Evolutionary conservation across 169 alveolate genomes (phyloP).

Genomic region (Cryptosporidium meleagridis): DNA sequence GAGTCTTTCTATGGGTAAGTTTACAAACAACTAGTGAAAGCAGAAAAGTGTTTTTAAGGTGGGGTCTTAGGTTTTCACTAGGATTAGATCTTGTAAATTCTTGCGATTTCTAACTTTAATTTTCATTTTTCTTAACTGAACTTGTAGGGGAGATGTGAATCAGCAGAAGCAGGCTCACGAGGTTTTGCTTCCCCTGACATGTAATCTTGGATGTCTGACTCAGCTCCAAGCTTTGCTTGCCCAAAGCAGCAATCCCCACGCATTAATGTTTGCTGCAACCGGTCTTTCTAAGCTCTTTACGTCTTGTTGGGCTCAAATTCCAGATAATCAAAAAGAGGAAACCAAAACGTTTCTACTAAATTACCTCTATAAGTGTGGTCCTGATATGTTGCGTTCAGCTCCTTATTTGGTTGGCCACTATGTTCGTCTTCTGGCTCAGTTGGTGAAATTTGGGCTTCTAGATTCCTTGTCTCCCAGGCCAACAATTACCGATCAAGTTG

Average conservation of each 20-base stretch:
- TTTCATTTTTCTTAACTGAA: not conserved
- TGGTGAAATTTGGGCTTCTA: conserved; percentile 90
- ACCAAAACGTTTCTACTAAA: conserved; percentile 87
- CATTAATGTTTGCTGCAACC: conserved; percentile 87
- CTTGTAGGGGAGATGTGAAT: conserved; percentile 83
- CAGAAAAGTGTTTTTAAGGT: not conserved
- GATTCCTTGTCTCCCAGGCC: conserved; percentile 86
- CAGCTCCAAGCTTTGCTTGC: conserved; percentile 85
- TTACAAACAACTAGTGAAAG: not conserved
- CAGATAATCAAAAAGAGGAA: conserved; percentile 88
- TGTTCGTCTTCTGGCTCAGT: conserved; percentile 88
- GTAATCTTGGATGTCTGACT: conserved; percentile 85
- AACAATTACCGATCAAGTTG: conserved; percentile 80
- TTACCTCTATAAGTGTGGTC: conserved; percentile 90
- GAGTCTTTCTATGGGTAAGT: conserved; percentile 86
- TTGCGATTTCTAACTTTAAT: not conserved
- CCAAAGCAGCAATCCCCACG: conserved; percentile 86
- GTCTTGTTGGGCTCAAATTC: conserved; percentile 87
- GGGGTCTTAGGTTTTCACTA: not conserved
- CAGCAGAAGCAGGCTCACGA: conserved; percentile 92
- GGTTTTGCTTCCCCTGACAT: conserved; percentile 89
- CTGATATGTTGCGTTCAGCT: conserved; percentile 89
- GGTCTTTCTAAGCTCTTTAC: conserved; percentile 86
- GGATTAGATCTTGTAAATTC: not conserved
- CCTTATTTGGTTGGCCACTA: conserved; percentile 90